phyloP scores from a whole-genome alignment of 805 yeast genomes.

The Vanderwaltozyma polyspora region DNA sequence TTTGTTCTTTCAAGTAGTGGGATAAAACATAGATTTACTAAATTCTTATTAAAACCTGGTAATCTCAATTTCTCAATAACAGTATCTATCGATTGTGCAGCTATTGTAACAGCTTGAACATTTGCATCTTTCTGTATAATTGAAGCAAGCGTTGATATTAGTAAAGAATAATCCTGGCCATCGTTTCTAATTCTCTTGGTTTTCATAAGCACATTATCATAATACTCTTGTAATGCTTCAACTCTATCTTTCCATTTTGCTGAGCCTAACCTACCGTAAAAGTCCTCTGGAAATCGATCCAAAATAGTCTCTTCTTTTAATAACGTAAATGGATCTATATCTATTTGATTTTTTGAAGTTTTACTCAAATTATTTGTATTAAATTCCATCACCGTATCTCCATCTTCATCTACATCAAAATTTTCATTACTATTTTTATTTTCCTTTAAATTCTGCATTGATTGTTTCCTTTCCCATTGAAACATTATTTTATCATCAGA shows the following conservation, averaged over 20 bases:
- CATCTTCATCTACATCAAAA: constrained; percentile 26
- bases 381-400: constrained; percentile 27
- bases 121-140: constrained; percentile 75
- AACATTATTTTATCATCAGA: constrained; percentile 6
- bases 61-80: constrained; percentile 57
- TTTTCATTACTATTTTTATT: neutral
- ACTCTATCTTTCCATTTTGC: constrained; percentile 87
- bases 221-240: constrained; percentile 60
- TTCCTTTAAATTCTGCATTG: neutral
- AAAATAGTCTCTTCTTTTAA: constrained; percentile 61
- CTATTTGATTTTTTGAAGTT: neutral
- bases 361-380: constrained; percentile 1
- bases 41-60: constrained; percentile 43
- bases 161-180: constrained; percentile 51
- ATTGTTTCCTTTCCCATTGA: constrained; percentile 8
- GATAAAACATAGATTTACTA: constrained; percentile 34
- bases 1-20: constrained; percentile 74
- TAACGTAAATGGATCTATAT: constrained; percentile 57
- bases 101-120: constrained; percentile 69
- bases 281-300: constrained; percentile 52
- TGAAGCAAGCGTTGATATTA: constrained; percentile 55
- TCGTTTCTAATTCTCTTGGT: constrained; percentile 38
- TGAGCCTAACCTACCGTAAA: constrained; percentile 43
- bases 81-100: constrained; percentile 53
- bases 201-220: constrained; percentile 35